A percentile compares a stretch with the other conserved stretches of the same genome.
Conservation (phyloP, 495 filamentous ascomycete genomes). For the Jackrogersella minutella region DNA sequence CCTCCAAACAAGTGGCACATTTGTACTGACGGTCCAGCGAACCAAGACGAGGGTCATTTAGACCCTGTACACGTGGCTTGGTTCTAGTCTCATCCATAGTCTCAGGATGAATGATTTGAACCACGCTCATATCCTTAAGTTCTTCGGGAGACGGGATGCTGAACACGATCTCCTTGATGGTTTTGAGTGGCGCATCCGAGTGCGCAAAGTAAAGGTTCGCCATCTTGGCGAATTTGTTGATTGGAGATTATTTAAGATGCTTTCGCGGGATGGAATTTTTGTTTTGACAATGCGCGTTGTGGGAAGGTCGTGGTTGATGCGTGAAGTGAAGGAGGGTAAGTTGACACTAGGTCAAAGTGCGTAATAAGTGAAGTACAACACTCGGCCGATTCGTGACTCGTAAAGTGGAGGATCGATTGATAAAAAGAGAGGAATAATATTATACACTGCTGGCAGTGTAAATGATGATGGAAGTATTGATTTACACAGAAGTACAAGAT, state of each 20-base stretch:
- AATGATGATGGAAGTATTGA: constrained; percentile 40
- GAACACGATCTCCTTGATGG: constrained; percentile 98
- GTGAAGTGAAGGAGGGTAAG: constrained; percentile 2
- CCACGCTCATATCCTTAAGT: constrained; percentile 96
- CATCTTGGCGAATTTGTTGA: constrained; percentile 65
- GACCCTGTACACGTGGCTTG: constrained; percentile 83
- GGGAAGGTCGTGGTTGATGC: constrained; percentile 1
- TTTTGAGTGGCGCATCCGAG: constrained; percentile 94
- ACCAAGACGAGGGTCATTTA: constrained; percentile 93
- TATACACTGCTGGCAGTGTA: constrained; percentile 4
- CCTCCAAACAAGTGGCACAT: constrained; percentile 93
- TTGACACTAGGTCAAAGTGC: constrained; percentile 12
- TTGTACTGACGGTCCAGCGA: constrained; percentile 93
- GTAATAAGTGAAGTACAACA: constrained; percentile 4
- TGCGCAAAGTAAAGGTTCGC: constrained; percentile 90
- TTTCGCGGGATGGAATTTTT: not conserved
- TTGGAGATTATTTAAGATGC: constrained; percentile 1
- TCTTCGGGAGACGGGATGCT: constrained; percentile 95
- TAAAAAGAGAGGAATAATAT: constrained; percentile 17
- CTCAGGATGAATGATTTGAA: constrained; percentile 91
- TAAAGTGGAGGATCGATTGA: constrained; percentile 16
- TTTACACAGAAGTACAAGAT: constrained; percentile 34
- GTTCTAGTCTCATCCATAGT: constrained; percentile 96
- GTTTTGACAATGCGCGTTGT: not conserved
- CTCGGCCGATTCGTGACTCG: constrained; percentile 32